Evolutionary conservation across 2,329 filamentous ascomycete species (phyloP), one percentile per base, ranked within the genome.

Genomic region (Raffaelea deltoideospora): DNA sequence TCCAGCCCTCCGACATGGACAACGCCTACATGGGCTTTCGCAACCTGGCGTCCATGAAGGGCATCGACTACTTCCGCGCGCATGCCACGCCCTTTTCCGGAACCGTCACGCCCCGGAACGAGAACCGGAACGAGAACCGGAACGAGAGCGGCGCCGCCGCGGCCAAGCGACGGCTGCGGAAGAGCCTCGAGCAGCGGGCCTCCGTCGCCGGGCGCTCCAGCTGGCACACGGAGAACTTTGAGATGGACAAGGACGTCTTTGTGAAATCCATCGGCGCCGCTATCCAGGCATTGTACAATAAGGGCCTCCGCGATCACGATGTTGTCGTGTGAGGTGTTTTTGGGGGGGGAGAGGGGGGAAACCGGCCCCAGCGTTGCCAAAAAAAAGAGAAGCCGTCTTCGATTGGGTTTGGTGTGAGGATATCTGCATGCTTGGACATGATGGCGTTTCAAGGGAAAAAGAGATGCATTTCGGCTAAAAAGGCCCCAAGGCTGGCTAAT

Each of bases 21-120:
- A 48, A 57, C 39, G 26, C 15, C 14, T 50, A 58, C 40, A 53
- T 52, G 41, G 57, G 56, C 1, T 65, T 63, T 41, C 51, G 56
- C 19, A 64, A 64, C 44, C 38, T 64, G 3, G 60, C 59, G 5
- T 48, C 45, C 28, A 50, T 63, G 47, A 43, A 49, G 10, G 55
- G 55, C 1, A 47, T 56, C 15, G 45, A 38, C 10, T 63, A 63
- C 45, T 60, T 60, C 33, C 50, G 51, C 22, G 45, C 50, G 5
- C 55, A 61, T 39, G 55, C 50, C 3, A n/a, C 21, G 4, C 37
- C 37, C 1, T 34, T 18, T 7, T 14, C 9, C n/a, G 21, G 3
- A 10, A 17, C 5, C 4, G 26, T n/a, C n/a, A 29, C 2, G 31
- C 26, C 21, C 11, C 24, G 3, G 34, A 30, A 15, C 22, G n/a